Evolutionary conservation across 192 early-diverging fungal species (phyloP), one percentile per base, ranked within the genome.

Genomic region (Podila clonocystis): DNA sequence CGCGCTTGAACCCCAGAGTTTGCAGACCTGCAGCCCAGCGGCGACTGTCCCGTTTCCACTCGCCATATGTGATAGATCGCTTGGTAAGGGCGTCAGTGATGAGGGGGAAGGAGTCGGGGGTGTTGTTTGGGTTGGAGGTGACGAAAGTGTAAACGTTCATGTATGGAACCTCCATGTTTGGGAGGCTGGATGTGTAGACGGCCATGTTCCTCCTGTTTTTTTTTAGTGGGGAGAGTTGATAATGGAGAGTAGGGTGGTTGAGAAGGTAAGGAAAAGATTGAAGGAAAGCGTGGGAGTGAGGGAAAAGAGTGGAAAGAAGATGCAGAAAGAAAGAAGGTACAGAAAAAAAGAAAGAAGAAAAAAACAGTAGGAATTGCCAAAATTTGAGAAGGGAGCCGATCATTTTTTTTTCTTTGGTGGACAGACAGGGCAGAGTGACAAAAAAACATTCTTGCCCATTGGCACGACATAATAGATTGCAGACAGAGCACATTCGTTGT

Each of bases 1-100:
- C 92, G 29, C 87, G 88, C 30, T 88, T 85, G 58, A 96, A 84
- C 0, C 88, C 89, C 12, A 90, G 61, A 9, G 67, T 68, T 15
- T 63, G 15, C 45, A 84, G 66, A 83, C 77, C 67, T 50, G 69
- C 72, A 87, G 87, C 34, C 91, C 92, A 67, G 67, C 72, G 73
- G 26, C 69, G 72, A 29, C 73, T 68, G 29, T 68, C 50, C 5
- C 61, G 19, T 64, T 80, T 84, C 73, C 76, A 79, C 30, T 88
- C 76, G 19, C 84, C 85, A 67, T 65, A 87, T 12, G 82, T 83
- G 49, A 85, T 80, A 20, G 36, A 55, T 2, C 69, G 50, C 36
- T 75, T 65, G 12, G 71, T 74, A 5, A 62, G 29, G 17, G 72
- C 88, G 74, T 89, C 87, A 58, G 84, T 77, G 30, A 87, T 76